Percentiles rank a stretch among this genome's conserved stretches.
These are phyloP conservation scores for Escovopsis sp. DNA, from an alignment of 2,329 filamentous ascomycete species.

Conservation along the genomic window DNA sequence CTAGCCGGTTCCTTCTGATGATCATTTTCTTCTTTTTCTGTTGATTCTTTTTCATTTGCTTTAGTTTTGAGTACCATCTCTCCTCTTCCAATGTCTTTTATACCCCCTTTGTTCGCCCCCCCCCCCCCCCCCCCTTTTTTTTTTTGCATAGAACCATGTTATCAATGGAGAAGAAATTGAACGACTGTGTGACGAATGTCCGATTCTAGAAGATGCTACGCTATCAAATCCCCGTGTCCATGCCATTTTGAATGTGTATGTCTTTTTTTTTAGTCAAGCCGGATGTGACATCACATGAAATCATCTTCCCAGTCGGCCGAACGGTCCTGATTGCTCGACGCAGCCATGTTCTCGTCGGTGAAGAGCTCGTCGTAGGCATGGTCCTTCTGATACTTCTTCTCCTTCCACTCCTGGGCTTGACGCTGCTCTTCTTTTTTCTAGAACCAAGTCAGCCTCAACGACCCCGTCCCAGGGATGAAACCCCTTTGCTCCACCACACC, in stretches of 20 bases:
- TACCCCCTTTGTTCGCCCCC: not conserved
- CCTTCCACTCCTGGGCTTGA: constrained; percentile 64
- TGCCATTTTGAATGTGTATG: not conserved
- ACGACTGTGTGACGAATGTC: not conserved
- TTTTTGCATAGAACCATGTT: not conserved
- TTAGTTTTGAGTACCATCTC: constrained; percentile 1
- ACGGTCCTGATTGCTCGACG: constrained; percentile 74
- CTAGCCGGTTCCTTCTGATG: not conserved
- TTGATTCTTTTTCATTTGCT: not conserved
- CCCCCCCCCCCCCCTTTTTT: not conserved
- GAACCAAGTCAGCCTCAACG: not conserved
- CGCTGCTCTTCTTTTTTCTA: constrained; percentile 65
- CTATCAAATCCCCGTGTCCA: not conserved
- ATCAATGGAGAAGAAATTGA: not conserved
- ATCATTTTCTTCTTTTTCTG: not conserved
- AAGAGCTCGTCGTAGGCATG: constrained; percentile 94
- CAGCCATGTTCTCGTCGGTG: constrained; percentile 63
- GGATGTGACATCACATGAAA: constrained; percentile 54
- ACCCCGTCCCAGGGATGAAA: not conserved
- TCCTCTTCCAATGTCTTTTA: not conserved
- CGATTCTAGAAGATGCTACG: not conserved
- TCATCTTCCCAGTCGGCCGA: constrained; percentile 70
- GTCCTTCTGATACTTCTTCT: constrained; percentile 91
- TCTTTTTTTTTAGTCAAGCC: not conserved
- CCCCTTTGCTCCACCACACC: not conserved